Evolutionary conservation across 179 eudicot species (phyloP), one percentile per base, ranked within the genome.

Genomic region (Silene noctiflora): DNA sequence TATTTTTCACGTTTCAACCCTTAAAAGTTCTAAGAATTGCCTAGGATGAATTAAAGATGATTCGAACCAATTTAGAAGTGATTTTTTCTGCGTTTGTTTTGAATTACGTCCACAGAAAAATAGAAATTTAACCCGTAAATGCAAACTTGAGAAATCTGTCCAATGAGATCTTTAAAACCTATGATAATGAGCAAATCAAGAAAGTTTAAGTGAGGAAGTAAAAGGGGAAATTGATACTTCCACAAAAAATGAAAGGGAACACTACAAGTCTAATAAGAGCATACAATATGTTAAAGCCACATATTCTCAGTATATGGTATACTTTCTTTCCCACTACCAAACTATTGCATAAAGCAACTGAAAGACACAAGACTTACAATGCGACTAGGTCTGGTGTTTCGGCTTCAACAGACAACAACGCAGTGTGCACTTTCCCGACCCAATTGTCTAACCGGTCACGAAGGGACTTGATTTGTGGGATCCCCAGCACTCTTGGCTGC

Each of bases 361-460:
- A 21, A 46, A 16, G 53, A 42, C 19, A 10, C 6, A 46, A 21
- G 58, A 71, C 74, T 86, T 78, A 94, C 0, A 93, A 81, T 14
- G 93, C 88, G 17, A 95, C 90, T 56, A 95, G 80, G 82, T 95
- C 99, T 21, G 97, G 99, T 58, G 95, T 93, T 79, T 95, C 99
- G 13, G 97, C 97, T 79, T 95, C 99, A 61, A 95, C 96, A 0
- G 99, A 94, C 74, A 91, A 65, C 83, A 95, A 83, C 35, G 99
- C 88, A 0, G 96, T 85, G 84, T 89, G 89, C 22, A 95, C 99
- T 82, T 93, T 95, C 51, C 85, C 94, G 76, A 93, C 59, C 99
- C 99, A 95, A 67, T 64, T 83, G 83, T 93, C 97, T 63, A 95
- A 81, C 35, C 96, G 87, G 66, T 88, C 92, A 67, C 96, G 90